These are phyloP conservation scores for Rhizoclosmatium hyalinum DNA, from an alignment of 371 early-diverging fungal species.

Conservation along the genomic window DNA sequence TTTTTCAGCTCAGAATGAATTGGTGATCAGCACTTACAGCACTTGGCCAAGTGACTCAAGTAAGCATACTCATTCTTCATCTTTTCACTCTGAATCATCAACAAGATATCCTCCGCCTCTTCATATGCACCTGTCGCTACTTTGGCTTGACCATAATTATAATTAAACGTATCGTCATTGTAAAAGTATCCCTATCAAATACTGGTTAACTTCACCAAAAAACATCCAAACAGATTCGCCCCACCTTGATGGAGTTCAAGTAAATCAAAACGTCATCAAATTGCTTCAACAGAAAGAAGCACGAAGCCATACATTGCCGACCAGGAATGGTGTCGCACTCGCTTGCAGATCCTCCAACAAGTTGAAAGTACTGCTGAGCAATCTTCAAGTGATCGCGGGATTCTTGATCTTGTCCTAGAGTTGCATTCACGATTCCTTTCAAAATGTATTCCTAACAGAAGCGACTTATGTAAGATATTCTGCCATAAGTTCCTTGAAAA, in stretches of 20 bases:
- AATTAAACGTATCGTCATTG: conserved; percentile 68
- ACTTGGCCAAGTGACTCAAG: conserved; percentile 57
- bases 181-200: conserved; percentile 57
- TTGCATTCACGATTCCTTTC: conserved; percentile 62
- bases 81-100: conserved; percentile 58
- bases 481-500: neutral
- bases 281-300: conserved; percentile 61
- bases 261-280: conserved; percentile 66
- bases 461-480: neutral
- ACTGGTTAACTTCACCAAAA: neutral
- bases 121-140: conserved; percentile 57
- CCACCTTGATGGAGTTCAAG: conserved; percentile 62
- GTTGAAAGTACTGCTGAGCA: conserved; percentile 66
- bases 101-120: conserved; percentile 60
- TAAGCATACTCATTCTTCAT: conserved; percentile 59
- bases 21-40: conserved; percentile 48
- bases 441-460: conserved; percentile 55
- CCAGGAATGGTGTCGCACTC: conserved; percentile 69
- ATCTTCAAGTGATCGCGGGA: conserved; percentile 64
- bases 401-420: conserved; percentile 59
- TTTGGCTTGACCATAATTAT: conserved; percentile 63
- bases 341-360: conserved; percentile 60
- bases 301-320: conserved; percentile 64
- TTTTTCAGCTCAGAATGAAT: neutral
- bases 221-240: neutral